Evolutionary conservation across 306 rosid genomes (phyloP).

Genomic region (Quercus mongolica): DNA sequence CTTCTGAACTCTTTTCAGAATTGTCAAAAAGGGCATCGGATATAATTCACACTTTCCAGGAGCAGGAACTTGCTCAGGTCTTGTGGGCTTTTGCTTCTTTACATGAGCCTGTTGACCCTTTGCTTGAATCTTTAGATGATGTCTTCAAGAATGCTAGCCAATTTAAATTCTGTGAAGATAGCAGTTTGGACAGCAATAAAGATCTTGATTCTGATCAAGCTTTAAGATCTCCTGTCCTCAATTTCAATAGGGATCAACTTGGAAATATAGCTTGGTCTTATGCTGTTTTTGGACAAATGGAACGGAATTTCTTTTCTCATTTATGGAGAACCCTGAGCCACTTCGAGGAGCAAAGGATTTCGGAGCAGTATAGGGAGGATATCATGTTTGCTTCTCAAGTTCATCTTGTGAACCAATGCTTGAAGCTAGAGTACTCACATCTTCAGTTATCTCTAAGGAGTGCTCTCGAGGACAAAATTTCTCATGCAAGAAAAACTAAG

Average conservation of each 20-base stretch:
- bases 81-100: constrained; percentile 95
- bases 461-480: constrained; percentile 64
- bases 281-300: constrained; percentile 80
- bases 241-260: constrained; percentile 70
- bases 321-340: constrained; percentile 62
- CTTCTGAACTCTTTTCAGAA: constrained; percentile 67
- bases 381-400: constrained; percentile 89
- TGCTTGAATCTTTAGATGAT: constrained; percentile 67
- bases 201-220: constrained; percentile 31
- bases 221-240: constrained; percentile 42
- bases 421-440: constrained; percentile 81
- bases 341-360: constrained; percentile 72
- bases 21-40: constrained; percentile 63
- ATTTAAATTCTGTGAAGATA: constrained; percentile 40
- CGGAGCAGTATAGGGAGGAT: constrained; percentile 78
- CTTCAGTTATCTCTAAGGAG: constrained; percentile 56
- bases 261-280: constrained; percentile 87
- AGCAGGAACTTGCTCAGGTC: constrained; percentile 89
- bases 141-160: constrained; percentile 42
- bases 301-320: constrained; percentile 55
- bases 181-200: constrained; percentile 13
- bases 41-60: constrained; percentile 70
- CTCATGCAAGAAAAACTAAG: constrained; percentile 63
- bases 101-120: constrained; percentile 54
- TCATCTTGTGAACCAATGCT: constrained; percentile 77